Conservation (phyloP, 805 yeast genomes). For the Saccharomycopsis selenospora region DNA sequence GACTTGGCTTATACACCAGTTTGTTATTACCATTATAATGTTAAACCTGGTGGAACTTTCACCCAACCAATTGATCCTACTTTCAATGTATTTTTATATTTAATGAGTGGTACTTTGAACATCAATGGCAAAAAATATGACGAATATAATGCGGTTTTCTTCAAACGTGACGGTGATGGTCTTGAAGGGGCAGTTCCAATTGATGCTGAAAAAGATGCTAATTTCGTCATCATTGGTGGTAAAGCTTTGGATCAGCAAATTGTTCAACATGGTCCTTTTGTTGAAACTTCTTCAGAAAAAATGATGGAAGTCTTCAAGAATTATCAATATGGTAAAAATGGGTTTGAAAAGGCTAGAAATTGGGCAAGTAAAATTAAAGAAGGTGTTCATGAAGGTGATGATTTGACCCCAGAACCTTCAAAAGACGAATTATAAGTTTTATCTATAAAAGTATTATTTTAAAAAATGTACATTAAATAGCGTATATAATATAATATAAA, state of each 20-base stretch:
- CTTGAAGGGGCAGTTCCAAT: slow-evolving; percentile 48
- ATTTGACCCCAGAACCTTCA: slow-evolving; percentile 20
- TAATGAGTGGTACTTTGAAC: slow-evolving; percentile 50
- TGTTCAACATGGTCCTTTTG: slow-evolving; percentile 89
- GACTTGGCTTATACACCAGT: slow-evolving; percentile 80
- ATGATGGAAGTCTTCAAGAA: slow-evolving; percentile 64
- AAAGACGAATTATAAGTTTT: too few relatives aligned
- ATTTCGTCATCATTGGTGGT: slow-evolving; percentile 70
- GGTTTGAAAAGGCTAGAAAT: slow-evolving; percentile 53
- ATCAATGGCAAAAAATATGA: slow-evolving; percentile 38
- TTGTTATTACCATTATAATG: slow-evolving; percentile 56
- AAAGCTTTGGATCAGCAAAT: slow-evolving; percentile 61
- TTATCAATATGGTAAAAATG: slow-evolving; percentile 60
- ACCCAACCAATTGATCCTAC: slow-evolving; percentile 49
- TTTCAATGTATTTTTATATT: slow-evolving; percentile 63
- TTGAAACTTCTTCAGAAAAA: slow-evolving; percentile 58
- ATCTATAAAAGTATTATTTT: too few relatives aligned
- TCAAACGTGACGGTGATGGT: slow-evolving; percentile 59
- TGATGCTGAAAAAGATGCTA: slow-evolving; percentile 37
- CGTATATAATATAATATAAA: too few relatives aligned
- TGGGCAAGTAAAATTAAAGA: slow-evolving; percentile 15
- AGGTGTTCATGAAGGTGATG: slow-evolving; percentile 19
- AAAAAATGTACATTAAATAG: too few relatives aligned
- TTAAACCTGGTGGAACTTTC: slow-evolving; percentile 58
- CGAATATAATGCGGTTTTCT: slow-evolving; percentile 49